phyloP scores from a whole-genome alignment of 805 yeast species.

The Tetrapisispora iriomotensis region DNA sequence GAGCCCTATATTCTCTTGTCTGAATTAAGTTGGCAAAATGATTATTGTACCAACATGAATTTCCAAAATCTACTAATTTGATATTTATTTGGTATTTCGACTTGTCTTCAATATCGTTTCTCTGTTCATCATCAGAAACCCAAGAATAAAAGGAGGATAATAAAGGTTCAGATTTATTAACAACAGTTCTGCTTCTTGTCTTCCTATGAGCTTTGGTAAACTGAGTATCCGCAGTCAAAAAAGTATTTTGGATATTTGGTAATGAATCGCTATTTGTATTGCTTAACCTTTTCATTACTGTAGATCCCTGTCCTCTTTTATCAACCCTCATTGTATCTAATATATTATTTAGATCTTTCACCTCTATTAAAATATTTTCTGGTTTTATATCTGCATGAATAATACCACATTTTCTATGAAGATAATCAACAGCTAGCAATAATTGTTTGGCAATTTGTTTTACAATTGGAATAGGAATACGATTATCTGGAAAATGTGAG shows the following conservation, averaged over 20 bases:
- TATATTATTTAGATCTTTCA: constrained; percentile 67
- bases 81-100: constrained; percentile 42
- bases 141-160: constrained; percentile 71
- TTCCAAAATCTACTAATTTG: constrained; percentile 89
- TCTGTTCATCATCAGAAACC: too few relatives aligned
- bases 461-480: constrained; percentile 63
- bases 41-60: constrained; percentile 71
- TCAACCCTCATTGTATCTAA: constrained; percentile 55
- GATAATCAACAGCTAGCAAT: constrained; percentile 51
- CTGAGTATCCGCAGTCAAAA: too few relatives aligned
- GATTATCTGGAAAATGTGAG: constrained; percentile 61
- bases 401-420: constrained; percentile 57
- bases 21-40: constrained; percentile 87
- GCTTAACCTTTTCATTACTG: too few relatives aligned
- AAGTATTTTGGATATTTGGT: too few relatives aligned
- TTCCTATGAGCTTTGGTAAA: background rate
- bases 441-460: constrained; percentile 80
- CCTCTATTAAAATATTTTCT: constrained; percentile 58
- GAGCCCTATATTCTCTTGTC: constrained; percentile 86
- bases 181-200: constrained; percentile 54
- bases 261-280: too few relatives aligned
- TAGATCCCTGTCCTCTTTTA: background rate
- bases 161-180: constrained; percentile 86
- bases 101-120: too few relatives aligned
- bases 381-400: constrained; percentile 63